These are phyloP conservation scores for Dendrobium nobile DNA, from an alignment of 106 monocot genomes.

Conservation along the genomic window DNA sequence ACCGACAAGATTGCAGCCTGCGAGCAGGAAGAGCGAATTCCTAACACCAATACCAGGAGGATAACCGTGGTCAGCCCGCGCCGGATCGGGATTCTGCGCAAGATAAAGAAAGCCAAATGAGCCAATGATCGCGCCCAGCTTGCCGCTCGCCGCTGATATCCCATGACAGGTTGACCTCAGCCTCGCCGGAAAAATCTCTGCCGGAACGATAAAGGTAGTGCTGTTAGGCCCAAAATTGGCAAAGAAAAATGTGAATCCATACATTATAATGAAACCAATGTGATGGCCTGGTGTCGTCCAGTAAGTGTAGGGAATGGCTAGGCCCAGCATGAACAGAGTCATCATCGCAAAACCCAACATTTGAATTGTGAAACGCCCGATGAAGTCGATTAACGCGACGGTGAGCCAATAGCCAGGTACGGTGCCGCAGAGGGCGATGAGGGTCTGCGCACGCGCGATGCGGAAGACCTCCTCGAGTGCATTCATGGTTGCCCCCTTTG, in stretches of 20 bases:
- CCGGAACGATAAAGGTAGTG: constrained; percentile 83
- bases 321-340: constrained; percentile 21
- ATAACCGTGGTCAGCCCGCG: constrained; percentile 33
- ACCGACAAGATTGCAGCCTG: constrained; percentile 42
- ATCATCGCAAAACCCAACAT: constrained; percentile 15
- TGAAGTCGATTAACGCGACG: constrained; percentile 11
- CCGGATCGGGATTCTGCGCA: constrained; percentile 36
- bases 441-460: constrained; percentile 16
- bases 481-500: constrained; percentile 19
- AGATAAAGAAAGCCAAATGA: constrained; percentile 75
- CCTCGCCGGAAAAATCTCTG: constrained; percentile 72
- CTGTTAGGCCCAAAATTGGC: constrained; percentile 87
- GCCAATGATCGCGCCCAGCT: constrained; percentile 74
- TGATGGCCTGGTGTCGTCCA: constrained; percentile 46
- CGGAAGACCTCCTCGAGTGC: constrained; percentile 23
- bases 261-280: constrained; percentile 61
- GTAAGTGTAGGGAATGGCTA: constrained; percentile 27
- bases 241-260: constrained; percentile 80
- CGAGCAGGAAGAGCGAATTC: constrained; percentile 58
- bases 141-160: constrained; percentile 63
- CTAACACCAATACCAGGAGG: constrained; percentile 48
- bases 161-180: constrained; percentile 75
- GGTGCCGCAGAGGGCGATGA: constrained; percentile 24
- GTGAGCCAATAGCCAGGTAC: constrained; percentile 31
- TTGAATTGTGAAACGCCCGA: constrained; percentile 20